These are phyloP conservation scores for Elsinoe perseae DNA, from an alignment of 2,329 filamentous ascomycete species.

Conservation along the genomic window DNA sequence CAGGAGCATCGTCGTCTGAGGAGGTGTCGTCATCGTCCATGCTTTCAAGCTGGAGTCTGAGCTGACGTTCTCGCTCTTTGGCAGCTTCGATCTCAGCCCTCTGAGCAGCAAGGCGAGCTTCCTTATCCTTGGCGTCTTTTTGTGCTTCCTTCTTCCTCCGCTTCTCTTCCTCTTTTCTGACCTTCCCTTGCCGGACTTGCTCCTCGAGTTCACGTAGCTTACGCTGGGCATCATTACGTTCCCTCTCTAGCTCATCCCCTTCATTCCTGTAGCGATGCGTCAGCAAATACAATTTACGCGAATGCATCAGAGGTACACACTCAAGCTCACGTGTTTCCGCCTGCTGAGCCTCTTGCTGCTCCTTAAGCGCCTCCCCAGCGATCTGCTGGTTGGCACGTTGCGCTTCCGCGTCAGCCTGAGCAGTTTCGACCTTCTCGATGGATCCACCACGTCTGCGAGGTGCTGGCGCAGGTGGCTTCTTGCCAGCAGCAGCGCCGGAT, in stretches of 20 bases:
- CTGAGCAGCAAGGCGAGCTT: constrained; percentile 72
- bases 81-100: constrained; percentile 88
- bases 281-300: constrained; percentile 23
- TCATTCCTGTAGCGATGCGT: constrained; percentile 56
- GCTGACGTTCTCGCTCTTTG: constrained; percentile 78
- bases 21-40: constrained; percentile 67
- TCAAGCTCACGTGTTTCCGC: constrained; percentile 67
- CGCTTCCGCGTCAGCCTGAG: constrained; percentile 47
- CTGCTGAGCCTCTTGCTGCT: constrained; percentile 69
- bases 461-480: constrained; percentile 53
- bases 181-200: constrained; percentile 84
- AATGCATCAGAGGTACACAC: constrained; percentile 51
- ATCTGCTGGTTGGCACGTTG: constrained; percentile 53
- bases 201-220: constrained; percentile 86
- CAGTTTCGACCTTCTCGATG: constrained; percentile 44
- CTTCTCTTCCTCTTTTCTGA: constrained; percentile 96
- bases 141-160: constrained; percentile 80
- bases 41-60: constrained; percentile 79
- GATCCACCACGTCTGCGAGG: constrained; percentile 65
- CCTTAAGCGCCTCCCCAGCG: constrained; percentile 49
- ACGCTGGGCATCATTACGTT: constrained; percentile 72
- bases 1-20: constrained; percentile 70
- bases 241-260: constrained; percentile 71
- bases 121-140: constrained; percentile 81
- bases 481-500: constrained; percentile 34